Evolutionary conservation across 441 rosid species (phyloP), one percentile per base, ranked within the genome.

Genomic region (Eruca vesicaria): DNA sequence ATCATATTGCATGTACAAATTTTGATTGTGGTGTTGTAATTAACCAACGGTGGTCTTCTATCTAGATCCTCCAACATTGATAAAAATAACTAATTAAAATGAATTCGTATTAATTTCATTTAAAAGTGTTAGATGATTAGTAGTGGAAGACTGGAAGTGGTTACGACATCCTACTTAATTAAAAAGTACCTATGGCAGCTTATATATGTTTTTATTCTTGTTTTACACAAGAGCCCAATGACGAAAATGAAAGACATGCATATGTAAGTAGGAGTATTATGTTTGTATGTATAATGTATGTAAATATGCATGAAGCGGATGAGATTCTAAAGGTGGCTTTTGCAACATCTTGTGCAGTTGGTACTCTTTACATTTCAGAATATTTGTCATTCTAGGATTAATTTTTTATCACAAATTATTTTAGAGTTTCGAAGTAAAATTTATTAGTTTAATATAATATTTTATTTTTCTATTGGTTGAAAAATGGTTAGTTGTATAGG

Each of bases 61-160:
- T 36, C 43, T 60, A 74, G 16, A 74, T 61, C 21, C 56, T 68
- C 33, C 68, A 50, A 60, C 33, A 61, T 26, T 61, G 33, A 61
- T 9, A 48, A 10, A 15, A 1, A 2, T 18, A 50, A 50, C 11
- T 9, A 9, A 18, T 18, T 50, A 60, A 5, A 61, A 28, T 11
- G 10, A 33, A 60, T 60, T 61, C 14, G 23, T 75, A 61, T 50
- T 68, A 6, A 50, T 23, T 33, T 68, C 11, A 3, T 21, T 32
- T 16, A 5, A 10, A 18, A 18, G 18, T 29, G 64, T 59, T 60
- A 62, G 59, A 62, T 68, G 65, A 74, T 75, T 68, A 59, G 74
- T 75, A 53, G 79, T 61, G 32, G 41, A 68, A 62, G 73, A 53
- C 73, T 61, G 32, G 41, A 68, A 62, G 73, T 75, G 55, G 69